Conservation (phyloP, 2,329 filamentous ascomycete genomes). For the Dothideomycetidae sp. region DNA sequence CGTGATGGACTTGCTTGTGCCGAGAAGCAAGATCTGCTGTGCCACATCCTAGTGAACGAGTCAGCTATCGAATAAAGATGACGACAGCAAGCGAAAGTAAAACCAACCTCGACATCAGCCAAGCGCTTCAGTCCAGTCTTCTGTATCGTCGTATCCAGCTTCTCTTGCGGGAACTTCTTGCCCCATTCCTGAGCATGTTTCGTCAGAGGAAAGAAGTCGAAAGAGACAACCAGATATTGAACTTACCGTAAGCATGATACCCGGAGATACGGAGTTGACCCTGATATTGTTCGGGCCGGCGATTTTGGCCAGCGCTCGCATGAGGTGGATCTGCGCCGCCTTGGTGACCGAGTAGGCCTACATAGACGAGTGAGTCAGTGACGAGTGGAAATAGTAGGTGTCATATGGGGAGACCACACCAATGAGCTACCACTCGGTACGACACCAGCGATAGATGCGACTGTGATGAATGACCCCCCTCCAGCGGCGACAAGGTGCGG, state of each 20-base stretch:
- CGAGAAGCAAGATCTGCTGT: neutral
- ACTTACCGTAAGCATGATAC: conserved; percentile 30
- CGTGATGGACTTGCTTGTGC: neutral
- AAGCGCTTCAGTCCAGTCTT: conserved; percentile 36
- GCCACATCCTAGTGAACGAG: neutral
- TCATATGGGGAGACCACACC: too few species aligned
- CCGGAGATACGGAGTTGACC: conserved; percentile 42
- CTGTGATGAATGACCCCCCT: conserved; percentile 40
- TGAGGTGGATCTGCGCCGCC: conserved; percentile 31
- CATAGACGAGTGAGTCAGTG: too few species aligned
- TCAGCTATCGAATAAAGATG: too few species aligned
- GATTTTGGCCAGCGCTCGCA: conserved; percentile 35
- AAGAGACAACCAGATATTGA: too few species aligned
- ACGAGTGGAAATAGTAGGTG: too few species aligned
- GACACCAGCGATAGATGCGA: conserved; percentile 40
- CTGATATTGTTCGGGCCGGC: conserved; percentile 37
- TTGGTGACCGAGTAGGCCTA: conserved; percentile 18
- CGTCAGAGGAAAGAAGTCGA: too few species aligned
- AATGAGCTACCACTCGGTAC: conserved; percentile 41
- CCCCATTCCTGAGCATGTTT: conserved; percentile 9
- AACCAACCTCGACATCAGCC: conserved; percentile 27
- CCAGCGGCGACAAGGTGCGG: conserved; percentile 31
- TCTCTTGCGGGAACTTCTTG: conserved; percentile 1
- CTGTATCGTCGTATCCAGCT: conserved; percentile 20
- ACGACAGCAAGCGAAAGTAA: too few species aligned